Conservation (phyloP, 257 asterid species). For the Jaltomata sinuosa region DNA sequence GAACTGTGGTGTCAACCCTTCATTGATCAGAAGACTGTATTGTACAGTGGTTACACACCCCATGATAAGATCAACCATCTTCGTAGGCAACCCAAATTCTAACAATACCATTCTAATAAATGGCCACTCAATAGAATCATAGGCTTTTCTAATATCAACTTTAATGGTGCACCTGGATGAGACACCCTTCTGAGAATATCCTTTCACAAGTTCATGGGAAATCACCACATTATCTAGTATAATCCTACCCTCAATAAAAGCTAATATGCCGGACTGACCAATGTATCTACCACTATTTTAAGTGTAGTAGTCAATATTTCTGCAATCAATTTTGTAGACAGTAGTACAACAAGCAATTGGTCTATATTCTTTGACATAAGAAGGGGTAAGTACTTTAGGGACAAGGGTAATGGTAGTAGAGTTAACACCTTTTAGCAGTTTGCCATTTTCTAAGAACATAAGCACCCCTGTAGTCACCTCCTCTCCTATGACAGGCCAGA, state of each 20-base stretch:
- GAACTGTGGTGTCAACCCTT: background rate
- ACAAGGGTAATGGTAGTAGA: too few species aligned
- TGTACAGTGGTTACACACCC: background rate
- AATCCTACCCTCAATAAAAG: background rate
- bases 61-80: background rate
- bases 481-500: too few species aligned
- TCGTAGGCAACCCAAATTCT: background rate
- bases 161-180: background rate
- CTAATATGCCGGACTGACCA: too few species aligned
- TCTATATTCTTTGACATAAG: background rate
- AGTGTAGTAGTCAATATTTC: too few species aligned
- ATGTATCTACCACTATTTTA: too few species aligned
- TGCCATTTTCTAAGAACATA: too few species aligned
- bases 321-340: background rate
- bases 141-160: background rate
- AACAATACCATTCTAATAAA: background rate
- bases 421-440: too few species aligned
- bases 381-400: background rate
- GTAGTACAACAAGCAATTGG: background rate
- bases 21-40: background rate
- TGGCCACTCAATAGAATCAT: background rate
- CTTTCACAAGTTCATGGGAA: background rate
- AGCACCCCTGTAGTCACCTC: too few species aligned
- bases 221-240: background rate
- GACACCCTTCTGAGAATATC: background rate